Evolutionary conservation across 106 monocot species (phyloP).

Genomic region (Hemerocallis citrina): DNA sequence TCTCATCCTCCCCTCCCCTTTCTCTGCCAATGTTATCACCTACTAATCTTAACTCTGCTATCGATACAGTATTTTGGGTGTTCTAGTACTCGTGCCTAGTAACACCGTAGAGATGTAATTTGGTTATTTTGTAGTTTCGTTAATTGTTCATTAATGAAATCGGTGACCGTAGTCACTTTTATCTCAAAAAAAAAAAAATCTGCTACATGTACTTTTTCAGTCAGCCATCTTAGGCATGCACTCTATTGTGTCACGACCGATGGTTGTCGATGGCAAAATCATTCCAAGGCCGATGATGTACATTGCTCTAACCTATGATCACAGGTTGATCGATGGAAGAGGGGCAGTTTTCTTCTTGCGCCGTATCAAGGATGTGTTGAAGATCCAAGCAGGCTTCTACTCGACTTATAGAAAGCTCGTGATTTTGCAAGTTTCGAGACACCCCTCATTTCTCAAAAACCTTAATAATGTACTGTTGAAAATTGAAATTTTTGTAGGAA

Average conservation of each 20-base stretch:
- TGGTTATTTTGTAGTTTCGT: too few species aligned
- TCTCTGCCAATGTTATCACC: too few species aligned
- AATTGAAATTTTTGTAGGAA: neutral
- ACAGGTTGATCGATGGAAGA: slow-evolving; percentile 87
- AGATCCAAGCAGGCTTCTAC: slow-evolving; percentile 84
- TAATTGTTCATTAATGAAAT: too few species aligned
- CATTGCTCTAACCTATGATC: slow-evolving; percentile 84
- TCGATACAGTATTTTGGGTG: too few species aligned
- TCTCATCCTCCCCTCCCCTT: too few species aligned
- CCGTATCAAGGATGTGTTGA: slow-evolving; percentile 86
- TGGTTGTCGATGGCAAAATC: slow-evolving; percentile 60
- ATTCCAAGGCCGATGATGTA: slow-evolving; percentile 94
- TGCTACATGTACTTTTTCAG: slow-evolving; percentile 23
- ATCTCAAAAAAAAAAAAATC: too few species aligned
- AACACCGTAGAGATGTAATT: too few species aligned
- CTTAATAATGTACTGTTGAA: neutral
- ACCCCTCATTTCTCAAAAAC: neutral
- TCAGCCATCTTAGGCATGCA: slow-evolving; percentile 96
- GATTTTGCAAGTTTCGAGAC: neutral
- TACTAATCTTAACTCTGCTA: too few species aligned
- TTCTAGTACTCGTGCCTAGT: too few species aligned
- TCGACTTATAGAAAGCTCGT: slow-evolving; percentile 49
- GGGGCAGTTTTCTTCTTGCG: slow-evolving; percentile 86
- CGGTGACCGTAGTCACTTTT: too few species aligned
- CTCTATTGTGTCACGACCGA: slow-evolving; percentile 62